Conservation (phyloP, 768 basidiomycete species). For the Myochromella boudieri region DNA sequence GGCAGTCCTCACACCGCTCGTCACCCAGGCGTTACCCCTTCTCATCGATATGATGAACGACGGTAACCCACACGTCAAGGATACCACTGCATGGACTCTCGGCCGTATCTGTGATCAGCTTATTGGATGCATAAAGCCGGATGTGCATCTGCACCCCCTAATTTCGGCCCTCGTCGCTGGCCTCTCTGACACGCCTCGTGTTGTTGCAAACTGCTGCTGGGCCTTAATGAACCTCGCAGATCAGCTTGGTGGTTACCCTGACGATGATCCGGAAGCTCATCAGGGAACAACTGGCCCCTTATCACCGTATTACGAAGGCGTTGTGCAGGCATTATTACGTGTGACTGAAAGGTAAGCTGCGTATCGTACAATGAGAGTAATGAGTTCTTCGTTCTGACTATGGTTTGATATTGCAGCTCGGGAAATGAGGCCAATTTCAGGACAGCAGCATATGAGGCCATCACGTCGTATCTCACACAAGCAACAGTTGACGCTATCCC, state of each 20-base stretch:
- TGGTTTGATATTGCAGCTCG: constrained; percentile 52
- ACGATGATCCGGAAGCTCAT: constrained; percentile 56
- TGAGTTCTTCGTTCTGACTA: no score
- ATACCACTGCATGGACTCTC: constrained; percentile 97
- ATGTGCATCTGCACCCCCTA: constrained; percentile 82
- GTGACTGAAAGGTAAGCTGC: constrained; percentile 83
- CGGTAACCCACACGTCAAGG: constrained; percentile 81
- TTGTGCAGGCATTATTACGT: constrained; percentile 79
- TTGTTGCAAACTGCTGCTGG: constrained; percentile 95
- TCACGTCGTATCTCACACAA: constrained; percentile 83
- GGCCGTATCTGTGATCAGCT: constrained; percentile 93
- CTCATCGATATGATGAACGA: constrained; percentile 97
- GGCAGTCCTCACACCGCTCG: constrained; percentile 81
- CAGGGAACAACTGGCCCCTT: constrained; percentile 61
- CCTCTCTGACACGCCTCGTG: constrained; percentile 77
- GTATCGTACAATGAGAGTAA: no score
- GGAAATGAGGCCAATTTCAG: constrained; percentile 91
- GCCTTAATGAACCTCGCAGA: constrained; percentile 94
- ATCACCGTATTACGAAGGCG: constrained; percentile 85
- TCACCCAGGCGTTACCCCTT: constrained; percentile 90
- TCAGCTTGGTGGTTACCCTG: constrained; percentile 71
- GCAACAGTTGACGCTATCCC: constrained; percentile 76
- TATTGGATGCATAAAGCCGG: constrained; percentile 82
- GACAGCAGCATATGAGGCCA: constrained; percentile 94
- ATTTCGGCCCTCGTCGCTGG: constrained; percentile 82